Evolutionary conservation across 1,284 basidiomycete species (phyloP).

Genomic region (Cryptococcus sp.): DNA sequence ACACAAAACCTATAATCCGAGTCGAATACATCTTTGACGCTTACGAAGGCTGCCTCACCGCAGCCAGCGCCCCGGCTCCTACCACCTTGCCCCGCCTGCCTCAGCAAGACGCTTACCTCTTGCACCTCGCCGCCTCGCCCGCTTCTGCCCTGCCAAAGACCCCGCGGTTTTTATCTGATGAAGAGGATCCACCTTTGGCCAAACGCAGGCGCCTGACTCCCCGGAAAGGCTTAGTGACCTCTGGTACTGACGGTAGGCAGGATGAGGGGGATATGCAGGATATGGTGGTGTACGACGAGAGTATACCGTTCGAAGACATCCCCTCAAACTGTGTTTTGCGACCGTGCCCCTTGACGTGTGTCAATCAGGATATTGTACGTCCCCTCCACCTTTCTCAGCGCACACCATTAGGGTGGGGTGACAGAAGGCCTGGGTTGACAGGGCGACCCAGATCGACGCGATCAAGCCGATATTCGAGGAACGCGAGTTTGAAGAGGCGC

Average conservation of each 20-base stretch:
- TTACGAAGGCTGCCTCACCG: conserved; percentile 23
- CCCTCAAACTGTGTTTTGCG: conserved; percentile 36
- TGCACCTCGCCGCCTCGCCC: neutral
- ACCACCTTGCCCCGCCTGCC: conserved; percentile 10
- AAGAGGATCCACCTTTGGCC: conserved; percentile 1
- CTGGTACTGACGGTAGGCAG: neutral
- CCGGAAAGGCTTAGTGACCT: neutral
- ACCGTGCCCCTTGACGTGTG: conserved; percentile 40
- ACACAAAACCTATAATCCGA: conserved; percentile 25
- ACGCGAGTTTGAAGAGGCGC: conserved; percentile 44
- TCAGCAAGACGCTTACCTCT: conserved; percentile 5
- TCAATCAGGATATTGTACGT: conserved; percentile 49
- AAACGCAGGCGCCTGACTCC: conserved; percentile 3
- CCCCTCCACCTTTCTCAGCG: neutral
- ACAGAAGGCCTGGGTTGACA: neutral
- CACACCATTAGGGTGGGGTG: neutral
- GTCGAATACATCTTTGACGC: conserved; percentile 33
- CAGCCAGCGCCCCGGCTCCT: conserved; percentile 2
- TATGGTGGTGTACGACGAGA: conserved; percentile 27
- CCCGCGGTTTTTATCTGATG: conserved; percentile 1
- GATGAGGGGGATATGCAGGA: conserved; percentile 18
- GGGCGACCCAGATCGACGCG: conserved; percentile 45
- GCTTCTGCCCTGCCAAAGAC: conserved; percentile 2
- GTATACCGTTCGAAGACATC: conserved; percentile 36
- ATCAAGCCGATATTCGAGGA: conserved; percentile 48